These are phyloP conservation scores for Myrica gale DNA, from an alignment of 306 rosid genomes.

Conservation along the genomic window DNA sequence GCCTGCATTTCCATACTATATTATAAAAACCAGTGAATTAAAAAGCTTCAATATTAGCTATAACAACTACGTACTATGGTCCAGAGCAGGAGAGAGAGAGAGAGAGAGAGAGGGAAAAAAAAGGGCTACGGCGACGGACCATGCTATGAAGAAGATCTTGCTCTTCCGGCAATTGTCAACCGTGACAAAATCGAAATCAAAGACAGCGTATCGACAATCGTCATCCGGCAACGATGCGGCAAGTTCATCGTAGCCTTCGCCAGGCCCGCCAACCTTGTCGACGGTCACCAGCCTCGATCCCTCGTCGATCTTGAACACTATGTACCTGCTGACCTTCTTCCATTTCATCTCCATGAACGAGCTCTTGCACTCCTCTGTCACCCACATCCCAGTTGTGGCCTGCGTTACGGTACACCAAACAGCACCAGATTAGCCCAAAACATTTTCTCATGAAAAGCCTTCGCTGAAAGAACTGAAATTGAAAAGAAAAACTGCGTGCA, in stretches of 20 bases:
- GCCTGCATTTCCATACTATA: background rate
- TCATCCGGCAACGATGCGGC: slow-evolving; percentile 84
- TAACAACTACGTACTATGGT: background rate
- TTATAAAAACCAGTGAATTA: background rate
- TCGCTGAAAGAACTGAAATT: background rate
- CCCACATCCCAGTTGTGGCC: slow-evolving; percentile 99
- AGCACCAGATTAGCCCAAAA: background rate
- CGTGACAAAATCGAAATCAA: slow-evolving; percentile 93
- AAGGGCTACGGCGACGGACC: slow-evolving; percentile 35
- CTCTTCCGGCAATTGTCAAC: slow-evolving; percentile 98
- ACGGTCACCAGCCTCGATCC: slow-evolving; percentile 78
- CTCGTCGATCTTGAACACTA: slow-evolving; percentile 97
- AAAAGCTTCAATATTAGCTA: background rate
- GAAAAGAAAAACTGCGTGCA: background rate
- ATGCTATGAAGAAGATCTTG: slow-evolving; percentile 99
- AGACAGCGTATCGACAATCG: slow-evolving; percentile 93
- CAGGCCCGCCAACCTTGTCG: slow-evolving; percentile 90
- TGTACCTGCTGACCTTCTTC: slow-evolving; percentile 90
- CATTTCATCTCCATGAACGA: slow-evolving; percentile 99
- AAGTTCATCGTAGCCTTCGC: slow-evolving; percentile 77
- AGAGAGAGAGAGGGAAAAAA: background rate
- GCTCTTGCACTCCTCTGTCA: slow-evolving; percentile 94
- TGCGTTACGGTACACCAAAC: slow-evolving; percentile 9
- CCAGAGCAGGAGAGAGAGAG: background rate
- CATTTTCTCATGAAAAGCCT: background rate